phyloP scores from a whole-genome alignment of 2,329 filamentous ascomycete genomes.

The Rutstroemia sp. region DNA sequence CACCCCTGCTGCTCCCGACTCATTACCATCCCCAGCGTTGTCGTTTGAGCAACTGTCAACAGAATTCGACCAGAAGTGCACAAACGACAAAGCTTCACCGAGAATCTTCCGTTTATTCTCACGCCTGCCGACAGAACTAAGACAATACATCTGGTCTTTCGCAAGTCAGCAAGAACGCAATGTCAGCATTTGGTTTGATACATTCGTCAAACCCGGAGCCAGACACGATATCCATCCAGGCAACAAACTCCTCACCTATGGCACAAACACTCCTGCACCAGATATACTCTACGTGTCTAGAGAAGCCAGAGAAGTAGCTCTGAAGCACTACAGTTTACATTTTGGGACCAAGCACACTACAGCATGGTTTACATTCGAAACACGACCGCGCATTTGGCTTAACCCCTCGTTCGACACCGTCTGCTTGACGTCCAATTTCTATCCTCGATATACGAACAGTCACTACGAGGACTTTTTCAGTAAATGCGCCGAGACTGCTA shows the following conservation, averaged over 20 bases:
- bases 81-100: background rate
- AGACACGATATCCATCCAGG: background rate
- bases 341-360: background rate
- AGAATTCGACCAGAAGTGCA: background rate
- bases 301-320: background rate
- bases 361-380: background rate
- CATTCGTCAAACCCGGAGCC: background rate
- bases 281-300: background rate
- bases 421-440: background rate
- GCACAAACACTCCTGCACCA: background rate
- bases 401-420: constrained; percentile 1
- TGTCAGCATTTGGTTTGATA: background rate
- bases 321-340: constrained; percentile 1
- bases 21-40: constrained; percentile 1
- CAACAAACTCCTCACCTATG: background rate
- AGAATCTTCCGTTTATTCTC: background rate
- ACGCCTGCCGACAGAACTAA: background rate
- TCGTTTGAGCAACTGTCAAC: background rate
- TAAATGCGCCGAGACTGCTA: background rate
- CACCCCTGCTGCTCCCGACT: background rate
- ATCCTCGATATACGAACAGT: background rate
- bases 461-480: background rate
- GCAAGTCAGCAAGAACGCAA: background rate
- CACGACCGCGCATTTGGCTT: background rate
- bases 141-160: constrained; percentile 1